Percentiles rank a stretch among this genome's conserved stretches.
phyloP scores from a whole-genome alignment of 352 stramenopile species.

The Phytophthora ramorum region DNA sequence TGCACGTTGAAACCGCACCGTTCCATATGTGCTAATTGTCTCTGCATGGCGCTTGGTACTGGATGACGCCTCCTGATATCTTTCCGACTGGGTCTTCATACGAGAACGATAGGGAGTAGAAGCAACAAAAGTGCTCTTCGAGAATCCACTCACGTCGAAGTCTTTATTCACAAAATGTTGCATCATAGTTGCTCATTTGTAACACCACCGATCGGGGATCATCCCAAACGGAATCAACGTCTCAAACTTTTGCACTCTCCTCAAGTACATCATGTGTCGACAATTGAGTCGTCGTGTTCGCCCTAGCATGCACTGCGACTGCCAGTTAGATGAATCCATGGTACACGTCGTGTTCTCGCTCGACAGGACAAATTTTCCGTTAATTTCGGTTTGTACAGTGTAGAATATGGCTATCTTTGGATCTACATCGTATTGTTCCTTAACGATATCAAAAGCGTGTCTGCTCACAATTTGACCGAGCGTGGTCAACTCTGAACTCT shows the following conservation, averaged over 20 bases:
- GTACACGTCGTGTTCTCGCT: slow-evolving; percentile 1
- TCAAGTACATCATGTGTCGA: slow-evolving; percentile 5
- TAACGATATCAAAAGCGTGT: slow-evolving; percentile 10
- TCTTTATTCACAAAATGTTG: neutral
- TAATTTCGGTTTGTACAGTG: neutral
- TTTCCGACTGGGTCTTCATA: neutral
- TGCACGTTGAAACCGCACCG: neutral
- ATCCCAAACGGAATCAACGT: neutral
- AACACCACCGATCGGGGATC: neutral
- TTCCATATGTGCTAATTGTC: neutral
- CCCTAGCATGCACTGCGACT: slow-evolving; percentile 4
- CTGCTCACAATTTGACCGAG: neutral
- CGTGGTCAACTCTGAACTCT: neutral
- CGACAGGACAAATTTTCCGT: neutral
- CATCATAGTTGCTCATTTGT: slow-evolving; percentile 9
- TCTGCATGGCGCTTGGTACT: neutral
- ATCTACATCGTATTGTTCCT: neutral
- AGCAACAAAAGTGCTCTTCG: neutral
- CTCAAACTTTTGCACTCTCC: neutral
- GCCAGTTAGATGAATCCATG: neutral
- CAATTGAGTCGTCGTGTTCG: slow-evolving; percentile 2
- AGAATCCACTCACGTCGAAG: neutral
- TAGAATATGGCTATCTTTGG: neutral
- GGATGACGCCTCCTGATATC: neutral
- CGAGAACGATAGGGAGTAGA: neutral